Conservation (phyloP, 2,329 filamentous ascomycete species). For the Penicillium sp. region DNA sequence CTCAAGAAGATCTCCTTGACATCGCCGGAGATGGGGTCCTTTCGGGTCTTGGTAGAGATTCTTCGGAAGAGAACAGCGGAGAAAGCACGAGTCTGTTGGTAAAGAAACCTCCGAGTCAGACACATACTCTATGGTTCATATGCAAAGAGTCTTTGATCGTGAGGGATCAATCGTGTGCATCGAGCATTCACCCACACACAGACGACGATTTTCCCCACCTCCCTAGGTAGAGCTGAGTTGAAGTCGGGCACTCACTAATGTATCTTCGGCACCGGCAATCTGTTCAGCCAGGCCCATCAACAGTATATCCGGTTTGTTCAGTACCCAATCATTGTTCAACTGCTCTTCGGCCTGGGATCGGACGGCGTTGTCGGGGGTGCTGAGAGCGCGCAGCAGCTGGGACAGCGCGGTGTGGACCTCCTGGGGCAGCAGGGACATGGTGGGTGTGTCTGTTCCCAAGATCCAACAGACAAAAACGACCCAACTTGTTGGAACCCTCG, state of each 20-base stretch:
- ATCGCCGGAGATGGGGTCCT: slow-evolving; percentile 68
- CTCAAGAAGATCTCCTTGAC: slow-evolving; percentile 84
- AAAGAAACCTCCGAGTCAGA: slow-evolving; percentile 10
- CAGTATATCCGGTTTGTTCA: slow-evolving; percentile 77
- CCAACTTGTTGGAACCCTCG: slow-evolving; percentile 25
- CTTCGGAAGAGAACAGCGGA: slow-evolving; percentile 91
- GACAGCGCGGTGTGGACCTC: slow-evolving; percentile 83
- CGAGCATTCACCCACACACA: background rate
- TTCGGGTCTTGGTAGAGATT: slow-evolving; percentile 86
- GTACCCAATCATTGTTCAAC: slow-evolving; percentile 87
- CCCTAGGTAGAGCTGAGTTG: slow-evolving; percentile 4
- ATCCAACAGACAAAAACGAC: slow-evolving; percentile 32
- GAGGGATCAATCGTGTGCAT: slow-evolving; percentile 1
- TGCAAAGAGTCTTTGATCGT: background rate
- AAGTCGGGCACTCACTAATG: slow-evolving; percentile 60
- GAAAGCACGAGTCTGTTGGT: slow-evolving; percentile 77
- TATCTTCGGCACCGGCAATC: slow-evolving; percentile 75
- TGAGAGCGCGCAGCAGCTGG: slow-evolving; percentile 84
- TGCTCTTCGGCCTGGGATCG: slow-evolving; percentile 88
- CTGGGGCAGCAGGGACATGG: slow-evolving; percentile 82
- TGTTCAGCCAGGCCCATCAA: slow-evolving; percentile 95
- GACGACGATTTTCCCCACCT: background rate
- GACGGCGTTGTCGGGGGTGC: slow-evolving; percentile 84
- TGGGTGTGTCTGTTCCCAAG: slow-evolving; percentile 38
- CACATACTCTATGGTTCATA: background rate